Evolutionary conservation across 2,329 filamentous ascomycete genomes (phyloP), one percentile per base, ranked within the genome.

Genomic region (Neofusicoccum umdonicola): DNA sequence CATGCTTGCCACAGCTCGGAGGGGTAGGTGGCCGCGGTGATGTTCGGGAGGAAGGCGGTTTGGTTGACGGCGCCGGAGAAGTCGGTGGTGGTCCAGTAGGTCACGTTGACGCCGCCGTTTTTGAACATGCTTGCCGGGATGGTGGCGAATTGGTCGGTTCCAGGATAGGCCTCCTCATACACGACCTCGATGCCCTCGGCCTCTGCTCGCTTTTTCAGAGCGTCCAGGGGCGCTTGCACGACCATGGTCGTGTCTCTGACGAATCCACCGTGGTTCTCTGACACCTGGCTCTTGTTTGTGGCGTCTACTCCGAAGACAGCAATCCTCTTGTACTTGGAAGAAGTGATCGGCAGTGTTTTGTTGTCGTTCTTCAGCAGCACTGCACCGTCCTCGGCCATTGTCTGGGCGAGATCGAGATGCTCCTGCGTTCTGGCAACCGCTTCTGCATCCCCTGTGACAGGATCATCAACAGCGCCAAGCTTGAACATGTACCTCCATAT

Each of bases 221-320:
- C 27, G 27, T 31, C 27, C 1, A 31, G 27, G 27, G 27, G 27
- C 6, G 27, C 27, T 31, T 31, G 27, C 27, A 31, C 51, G 2
- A 76, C 70, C 1, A 74, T 68, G 0, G 80, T 68, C 0, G 87
- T 85, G 2, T 79, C 79, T 22, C 73, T 73, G 3, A 80, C 73
- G 65, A 70, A 78, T 31, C 71, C 70, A 73, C 67, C 58, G 80
- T 76, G 12, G 74, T 76, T 37, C 6, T 31, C 27, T 6, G 27
- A 31, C 27, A 31, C 27, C 6, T 31, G 27, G 27, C 27, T 31
- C 27, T 31, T 4, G 27, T 31, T 31, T 6, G 27, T 31, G 27
- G 81, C 81, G 67, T 81, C 80, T 62, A 83, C 81, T 1, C 83
- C 83, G 63, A 84, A 83, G 1, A 85, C 73, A 1, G 76, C 79